Base-by-base conservation (phyloP, 345 rosid species). In the Pistacia vera region DNA sequence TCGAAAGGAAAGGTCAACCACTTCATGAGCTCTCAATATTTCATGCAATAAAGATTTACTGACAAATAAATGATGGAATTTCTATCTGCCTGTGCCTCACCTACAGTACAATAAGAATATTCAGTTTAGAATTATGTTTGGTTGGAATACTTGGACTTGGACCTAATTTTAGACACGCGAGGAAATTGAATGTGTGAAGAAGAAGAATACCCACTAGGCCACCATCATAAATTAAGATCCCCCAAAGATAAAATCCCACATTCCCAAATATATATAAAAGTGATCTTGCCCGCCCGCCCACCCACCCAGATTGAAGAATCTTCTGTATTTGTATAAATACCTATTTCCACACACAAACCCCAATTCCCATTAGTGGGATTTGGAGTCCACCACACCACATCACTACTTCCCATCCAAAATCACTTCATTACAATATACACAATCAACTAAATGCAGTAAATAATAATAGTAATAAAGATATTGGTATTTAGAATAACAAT, bases 341-440 rank as follows among this genome's bases (percentile, higher is more conserved):
- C 10, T 14, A 14, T 35, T 35, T 4, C 35, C 48, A 62, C 46
- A 72, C 3, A 11, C 25, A 25, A 70, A 22, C 59, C 64, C 8
- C 56, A 66, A 55, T 63, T 59, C 73, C 78, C 46, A 75, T 79
- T 51, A 14, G 36, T 33, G 51, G 63, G 76, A 69, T 63, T 72
- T 62, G 72, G 78, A 69, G 63, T 77, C 83, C 78, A 63, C n/a
- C 62, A 54, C 12, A 63, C 14, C 54, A 54, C 8, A 63, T 72
- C 77, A 64, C 11, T 61, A n/a, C 46, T 63, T 69, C 66, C 71
- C 76, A 76, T 55, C 35, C 66, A 38, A 4, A 38, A 38, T 6
- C 0, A 4, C 41, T 4, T 38, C 0, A 38, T 38, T 38, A 6
- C 41, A 38, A 38, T 38, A 38, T 38, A 38, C 0, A 38, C 5